Base-by-base conservation (phyloP, 2,329 filamentous ascomycete species). In the Domatiomyces globalis region DNA sequence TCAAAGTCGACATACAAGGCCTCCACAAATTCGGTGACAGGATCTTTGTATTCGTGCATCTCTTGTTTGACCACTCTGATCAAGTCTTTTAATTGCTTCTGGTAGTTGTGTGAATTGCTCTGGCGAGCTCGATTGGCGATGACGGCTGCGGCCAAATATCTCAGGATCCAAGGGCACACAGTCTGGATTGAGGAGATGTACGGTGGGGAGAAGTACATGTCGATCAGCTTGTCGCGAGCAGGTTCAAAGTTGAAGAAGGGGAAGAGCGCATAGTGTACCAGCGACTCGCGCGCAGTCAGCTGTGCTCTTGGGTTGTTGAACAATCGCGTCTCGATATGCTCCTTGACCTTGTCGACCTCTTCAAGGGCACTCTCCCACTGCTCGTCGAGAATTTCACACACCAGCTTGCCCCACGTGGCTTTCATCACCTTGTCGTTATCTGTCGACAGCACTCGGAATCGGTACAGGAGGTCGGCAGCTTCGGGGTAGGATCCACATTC, bases 121-220 rank as follows among this genome's bases (percentile, higher is more conserved):
- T 80, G 78, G 58, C 87, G 84, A 67, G 76, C 82, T 55, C 87
- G 86, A 73, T 90, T 92, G 56, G 89, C 95, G 69, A 98, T 94
- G 63, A 98, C 90, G 60, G 90, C 86, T 48, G 88, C 89, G 54
- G 88, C 83, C 53, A 98, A 79, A 72, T 98, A 98, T 62, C 92
- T 84, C 63, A 98, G 78, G 58, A 95, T 82, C 92, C 92, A 98
- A 5, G 92, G 90, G 76, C 88, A 95, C 63, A 83, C 85, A 54
- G 92, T 95, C 78, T 98, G 92, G 69, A 98, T 95, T 63, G 90
- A 96, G 80, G 96, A 98, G 81, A 98, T 98, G 78, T 87, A 98
- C 63, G 87, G 80, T 58, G 89, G 85, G 58, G 85, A 94, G 80
- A 98, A 96, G 78, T 95, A 92, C 68, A 96, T 82, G 63, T 98